These are phyloP conservation scores for Kwoniella dejecticola DNA, from an alignment of 768 basidiomycete genomes.

Conservation along the genomic window DNA sequence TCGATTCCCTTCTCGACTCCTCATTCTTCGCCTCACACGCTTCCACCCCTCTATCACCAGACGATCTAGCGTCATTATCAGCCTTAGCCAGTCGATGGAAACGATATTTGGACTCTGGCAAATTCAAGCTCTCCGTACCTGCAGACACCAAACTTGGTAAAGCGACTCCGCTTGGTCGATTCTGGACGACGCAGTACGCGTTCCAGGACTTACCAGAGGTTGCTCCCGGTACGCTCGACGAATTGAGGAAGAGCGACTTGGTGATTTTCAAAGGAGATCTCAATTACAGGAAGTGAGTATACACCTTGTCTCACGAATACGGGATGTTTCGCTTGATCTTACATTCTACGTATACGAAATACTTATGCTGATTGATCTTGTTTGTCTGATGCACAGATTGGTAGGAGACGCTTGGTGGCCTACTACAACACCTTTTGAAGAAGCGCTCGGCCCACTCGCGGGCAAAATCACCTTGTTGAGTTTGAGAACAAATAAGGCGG, in stretches of 20 bases:
- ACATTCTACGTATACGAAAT: no score
- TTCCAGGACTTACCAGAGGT: slow-evolving; percentile 52
- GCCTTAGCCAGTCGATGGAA: slow-evolving; percentile 73
- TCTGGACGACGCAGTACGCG: slow-evolving; percentile 54
- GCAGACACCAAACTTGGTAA: slow-evolving; percentile 64
- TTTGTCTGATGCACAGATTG: slow-evolving; percentile 62
- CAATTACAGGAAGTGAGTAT: slow-evolving; percentile 82
- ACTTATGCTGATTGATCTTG: background rate
- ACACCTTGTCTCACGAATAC: background rate
- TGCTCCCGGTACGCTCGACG: slow-evolving; percentile 60
- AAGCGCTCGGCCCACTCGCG: slow-evolving; percentile 72
- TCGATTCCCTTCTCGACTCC: slow-evolving; percentile 60
- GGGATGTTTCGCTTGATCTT: background rate
- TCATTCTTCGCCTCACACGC: slow-evolving; percentile 63
- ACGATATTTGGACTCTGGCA: slow-evolving; percentile 67
- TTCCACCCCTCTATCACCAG: slow-evolving; percentile 46
- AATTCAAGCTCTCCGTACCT: slow-evolving; percentile 73
- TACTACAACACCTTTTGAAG: slow-evolving; percentile 70
- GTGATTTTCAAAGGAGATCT: slow-evolving; percentile 59
- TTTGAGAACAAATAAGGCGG: slow-evolving; percentile 91
- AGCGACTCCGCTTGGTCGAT: slow-evolving; percentile 55
- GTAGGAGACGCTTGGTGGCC: slow-evolving; percentile 90
- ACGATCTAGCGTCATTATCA: slow-evolving; percentile 57
- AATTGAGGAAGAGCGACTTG: slow-evolving; percentile 44
- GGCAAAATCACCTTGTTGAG: slow-evolving; percentile 80